Evolutionary conservation across 805 yeast genomes (phyloP), one percentile per base, ranked within the genome.

Genomic region (Priceomyces melissophilus): DNA sequence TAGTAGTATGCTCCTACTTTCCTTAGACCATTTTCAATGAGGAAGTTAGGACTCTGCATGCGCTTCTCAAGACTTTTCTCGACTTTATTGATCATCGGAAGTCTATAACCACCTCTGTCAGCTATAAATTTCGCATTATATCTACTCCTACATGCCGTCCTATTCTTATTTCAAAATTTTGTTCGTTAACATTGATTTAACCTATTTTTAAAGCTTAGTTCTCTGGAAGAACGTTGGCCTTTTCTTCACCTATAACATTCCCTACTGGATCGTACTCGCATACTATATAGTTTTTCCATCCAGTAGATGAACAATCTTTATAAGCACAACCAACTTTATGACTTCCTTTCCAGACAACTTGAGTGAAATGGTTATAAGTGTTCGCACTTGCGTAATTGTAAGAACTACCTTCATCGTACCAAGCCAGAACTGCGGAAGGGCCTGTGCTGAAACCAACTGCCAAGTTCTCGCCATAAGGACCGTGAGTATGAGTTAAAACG

Each of bases 301-400:
- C 53, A 20, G 53, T 46, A 15, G 65, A 47, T 15, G 58, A 46
- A 66, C 96, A 85, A 48, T 72, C 58, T 55, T 78, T 81, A 60
- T 70, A 66, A 38, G 84, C 93, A 66, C 95, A 87, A 12, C 95
- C 95, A 11, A 87, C 42, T 46, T 69, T 60, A 10, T 79, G 69
- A 20, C 87, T 67, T 20, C 66, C 60, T 48, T 70, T 74, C 95
- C 95, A 87, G 17, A 87, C 78, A 32, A 87, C 66, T 59, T 85
- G 93, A 14, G 95, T 84, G 64, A 86, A 87, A n/a, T 61, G 66
- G 44, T 61, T 54, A 44, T 55, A 63, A 10, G 52, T 48, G 43
- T 55, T 52, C 26, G 55, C 57, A 3, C 55, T 28, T n/a, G 38
- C 26, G 45, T 57, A 65, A 42, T 50, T 45, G 45, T 54, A 64